These are phyloP conservation scores for Paxillus involutus DNA, from an alignment of 768 basidiomycete species.

Conservation along the genomic window DNA sequence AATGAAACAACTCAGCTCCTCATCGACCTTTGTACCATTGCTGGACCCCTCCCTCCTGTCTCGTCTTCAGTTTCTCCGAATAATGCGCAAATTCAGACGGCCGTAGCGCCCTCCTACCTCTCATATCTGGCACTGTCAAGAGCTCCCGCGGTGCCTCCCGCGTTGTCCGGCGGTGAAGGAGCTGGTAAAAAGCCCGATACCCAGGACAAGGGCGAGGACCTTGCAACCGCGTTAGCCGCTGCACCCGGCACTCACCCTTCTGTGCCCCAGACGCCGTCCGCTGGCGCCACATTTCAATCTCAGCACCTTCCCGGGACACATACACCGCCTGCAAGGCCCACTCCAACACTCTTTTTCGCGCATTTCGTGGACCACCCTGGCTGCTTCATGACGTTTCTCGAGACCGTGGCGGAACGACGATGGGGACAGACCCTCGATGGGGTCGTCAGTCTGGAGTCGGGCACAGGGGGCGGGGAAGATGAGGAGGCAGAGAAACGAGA, in stretches of 20 bases:
- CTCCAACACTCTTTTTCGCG: constrained; percentile 86
- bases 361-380: constrained; percentile 90
- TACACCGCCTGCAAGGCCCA: constrained; percentile 57
- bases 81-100: constrained; percentile 18
- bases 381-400: constrained; percentile 85
- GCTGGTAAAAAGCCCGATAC: constrained; percentile 13
- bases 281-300: constrained; percentile 4
- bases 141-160: constrained; percentile 42
- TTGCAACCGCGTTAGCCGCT: constrained; percentile 17
- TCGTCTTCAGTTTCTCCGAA: constrained; percentile 25
- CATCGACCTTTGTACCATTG: constrained; percentile 86
- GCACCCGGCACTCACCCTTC: constrained; percentile 25
- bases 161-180: constrained; percentile 34
- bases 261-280: constrained; percentile 5
- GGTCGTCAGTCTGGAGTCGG: constrained; percentile 7
- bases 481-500: constrained; percentile 58
- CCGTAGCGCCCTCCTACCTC: constrained; percentile 61
- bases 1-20: constrained; percentile 88
- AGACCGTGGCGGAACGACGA: constrained; percentile 74
- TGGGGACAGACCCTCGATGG: constrained; percentile 76
- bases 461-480: constrained; percentile 30
- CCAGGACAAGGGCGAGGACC: constrained; percentile 14
- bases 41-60: constrained; percentile 43
- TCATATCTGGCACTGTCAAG: constrained; percentile 79
- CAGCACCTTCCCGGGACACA: constrained; percentile 19